Evolutionary conservation across 176 grass and related monocot species (phyloP).

Genomic region (Thinopyrum elongatum): DNA sequence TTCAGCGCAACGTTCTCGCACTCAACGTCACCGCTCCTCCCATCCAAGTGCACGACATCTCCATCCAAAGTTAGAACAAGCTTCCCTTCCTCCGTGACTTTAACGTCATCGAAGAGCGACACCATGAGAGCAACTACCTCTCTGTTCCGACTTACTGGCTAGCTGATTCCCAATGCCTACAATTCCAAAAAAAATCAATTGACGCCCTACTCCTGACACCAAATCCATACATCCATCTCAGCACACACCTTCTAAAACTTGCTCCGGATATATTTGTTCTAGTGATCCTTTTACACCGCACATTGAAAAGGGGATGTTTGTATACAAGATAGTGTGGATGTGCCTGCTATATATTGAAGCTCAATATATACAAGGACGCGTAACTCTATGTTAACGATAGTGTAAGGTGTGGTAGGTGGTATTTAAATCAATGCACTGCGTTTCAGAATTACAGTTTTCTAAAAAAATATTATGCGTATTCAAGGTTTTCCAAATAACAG

Average conservation of each 20-base stretch:
- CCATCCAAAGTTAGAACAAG: constrained; percentile 67
- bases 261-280: not conserved
- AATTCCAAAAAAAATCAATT: too few species aligned
- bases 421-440: too few species aligned
- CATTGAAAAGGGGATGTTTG: not conserved
- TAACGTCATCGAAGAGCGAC: constrained; percentile 78
- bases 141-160: too few species aligned
- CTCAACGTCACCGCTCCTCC: constrained; percentile 66
- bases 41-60: constrained; percentile 56
- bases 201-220: too few species aligned
- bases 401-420: too few species aligned
- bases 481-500: too few species aligned
- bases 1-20: constrained; percentile 54
- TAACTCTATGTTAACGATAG: too few species aligned
- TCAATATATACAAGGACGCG: too few species aligned
- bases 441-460: too few species aligned
- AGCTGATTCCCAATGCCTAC: too few species aligned
- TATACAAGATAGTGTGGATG: not conserved
- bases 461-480: too few species aligned
- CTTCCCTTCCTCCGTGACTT: constrained; percentile 72
- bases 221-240: not conserved
- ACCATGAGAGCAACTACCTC: constrained; percentile 48
- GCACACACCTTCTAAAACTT: not conserved
- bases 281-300: not conserved
- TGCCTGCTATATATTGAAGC: too few species aligned